phyloP scores from a whole-genome alignment of 345 rosid genomes.

The Eucalyptus melliodora region DNA sequence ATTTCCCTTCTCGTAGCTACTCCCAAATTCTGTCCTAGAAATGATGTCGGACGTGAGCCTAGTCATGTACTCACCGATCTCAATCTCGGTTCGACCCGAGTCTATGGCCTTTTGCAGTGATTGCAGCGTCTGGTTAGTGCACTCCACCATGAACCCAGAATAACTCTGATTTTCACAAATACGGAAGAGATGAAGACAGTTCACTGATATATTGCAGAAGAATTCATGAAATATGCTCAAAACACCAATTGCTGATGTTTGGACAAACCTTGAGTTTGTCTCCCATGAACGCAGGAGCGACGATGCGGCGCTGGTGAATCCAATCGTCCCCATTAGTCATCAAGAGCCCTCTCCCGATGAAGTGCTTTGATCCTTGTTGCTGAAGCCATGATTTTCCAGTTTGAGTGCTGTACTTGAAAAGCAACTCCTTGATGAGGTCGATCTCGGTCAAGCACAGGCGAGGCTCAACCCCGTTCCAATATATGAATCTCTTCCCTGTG shows the following conservation, averaged over 20 bases:
- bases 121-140: constrained; percentile 48
- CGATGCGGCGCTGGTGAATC: constrained; percentile 38
- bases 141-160: constrained; percentile 63
- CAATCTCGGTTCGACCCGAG: constrained; percentile 48
- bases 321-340: constrained; percentile 9
- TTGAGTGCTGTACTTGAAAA: constrained; percentile 46
- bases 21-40: constrained; percentile 73
- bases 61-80: constrained; percentile 67
- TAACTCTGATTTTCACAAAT: constrained; percentile 29
- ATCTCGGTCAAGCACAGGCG: constrained; percentile 70
- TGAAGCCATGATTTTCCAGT: constrained; percentile 92
- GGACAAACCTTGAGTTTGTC: constrained; percentile 42
- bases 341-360: constrained; percentile 67
- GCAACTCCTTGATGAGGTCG: constrained; percentile 60
- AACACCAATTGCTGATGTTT: not conserved
- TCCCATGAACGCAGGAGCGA: constrained; percentile 50
- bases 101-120: constrained; percentile 23
- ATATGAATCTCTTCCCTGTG: constrained; percentile 73
- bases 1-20: constrained; percentile 67
- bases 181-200: not conserved
- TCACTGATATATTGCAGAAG: not conserved
- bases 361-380: constrained; percentile 76
- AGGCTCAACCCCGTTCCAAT: constrained; percentile 87
- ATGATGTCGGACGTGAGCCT: constrained; percentile 74
- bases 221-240: not conserved